phyloP scores from a whole-genome alignment of 108 stramenopile genomes.

The Licmophora abbreviata region DNA sequence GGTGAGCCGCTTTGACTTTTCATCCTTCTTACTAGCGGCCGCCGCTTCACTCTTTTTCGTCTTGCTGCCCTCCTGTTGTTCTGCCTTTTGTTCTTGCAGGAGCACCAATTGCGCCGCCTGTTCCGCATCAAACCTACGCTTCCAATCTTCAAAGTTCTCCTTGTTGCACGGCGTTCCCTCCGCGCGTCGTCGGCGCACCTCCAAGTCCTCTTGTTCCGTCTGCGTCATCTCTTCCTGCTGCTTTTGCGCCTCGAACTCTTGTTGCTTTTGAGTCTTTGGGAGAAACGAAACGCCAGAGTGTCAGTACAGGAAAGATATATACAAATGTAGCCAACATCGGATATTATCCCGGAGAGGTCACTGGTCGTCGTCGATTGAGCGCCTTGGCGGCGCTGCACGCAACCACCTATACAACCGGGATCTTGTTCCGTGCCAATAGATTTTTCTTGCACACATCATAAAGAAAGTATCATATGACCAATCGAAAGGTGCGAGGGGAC shows the following conservation, averaged over 20 bases:
- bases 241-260: conserved; percentile 77
- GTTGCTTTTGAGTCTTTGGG: too few species aligned
- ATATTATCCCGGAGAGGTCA: too few species aligned
- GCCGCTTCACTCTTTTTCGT: conserved; percentile 15
- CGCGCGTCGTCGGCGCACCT: conserved; percentile 72
- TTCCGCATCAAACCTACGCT: conserved; percentile 58
- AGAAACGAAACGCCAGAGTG: too few species aligned
- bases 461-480: neutral
- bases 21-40: conserved; percentile 30
- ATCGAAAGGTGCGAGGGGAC: conserved; percentile 6
- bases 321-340: too few species aligned
- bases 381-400: too few species aligned
- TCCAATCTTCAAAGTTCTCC: conserved; percentile 68
- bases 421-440: too few species aligned
- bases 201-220: conserved; percentile 76
- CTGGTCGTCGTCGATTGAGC: too few species aligned
- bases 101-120: conserved; percentile 17
- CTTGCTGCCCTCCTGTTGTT: conserved; percentile 8
- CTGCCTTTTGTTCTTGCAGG: conserved; percentile 6
- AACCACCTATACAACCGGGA: too few species aligned
- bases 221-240: conserved; percentile 58
- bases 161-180: conserved; percentile 77
- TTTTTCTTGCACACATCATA: neutral
- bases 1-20: conserved; percentile 53
- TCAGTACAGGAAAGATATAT: too few species aligned